Evolutionary conservation across 345 rosid genomes (phyloP), one percentile per base, ranked within the genome.

Genomic region (Anacardium occidentale): DNA sequence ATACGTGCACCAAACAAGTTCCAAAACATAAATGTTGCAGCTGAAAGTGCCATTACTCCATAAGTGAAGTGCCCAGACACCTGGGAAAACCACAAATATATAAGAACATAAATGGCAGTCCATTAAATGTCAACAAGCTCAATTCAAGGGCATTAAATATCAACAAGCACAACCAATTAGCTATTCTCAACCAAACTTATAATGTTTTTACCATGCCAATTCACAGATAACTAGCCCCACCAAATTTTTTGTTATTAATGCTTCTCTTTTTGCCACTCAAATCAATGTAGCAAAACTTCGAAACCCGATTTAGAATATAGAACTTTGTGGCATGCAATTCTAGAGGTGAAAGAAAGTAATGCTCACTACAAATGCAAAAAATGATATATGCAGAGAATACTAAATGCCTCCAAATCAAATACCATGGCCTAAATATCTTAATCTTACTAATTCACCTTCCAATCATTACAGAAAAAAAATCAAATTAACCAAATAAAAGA

Each of bases 21-120:
- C 98, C 98, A 94, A 84, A 94, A 92, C 80, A 90, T 77, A 81
- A 90, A 94, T 32, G 98, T 94, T 52, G 92, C 92, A 55, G 88
- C 91, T 77, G 98, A 94, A 73, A 94, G 89, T 69, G 95, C 89
- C 95, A 94, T 94, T 42, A 94, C 98, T 76, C 98, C 98, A 82
- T 94, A 94, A 5, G 98, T 90, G 77, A 94, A 92, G 71, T 89
- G 92, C 74, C 98, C 98, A 65, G 98, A 84, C 13, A 94, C 97
- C 98, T 94, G 76, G 34, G 59, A 70, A 60, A 47, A 69, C 78
- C 59, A 71, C 51, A 66, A 21, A 54, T 20, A 59, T 61, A 48
- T 72, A 37, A 45, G 29, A 68, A 50, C 37, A 47, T 40, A 58
- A 76, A 50, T 17, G 45, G 26, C 55, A 25, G 40, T 75, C 29